Evolutionary conservation across 140 eudicot genomes (phyloP).

Genomic region (Oenanthe javanica): DNA sequence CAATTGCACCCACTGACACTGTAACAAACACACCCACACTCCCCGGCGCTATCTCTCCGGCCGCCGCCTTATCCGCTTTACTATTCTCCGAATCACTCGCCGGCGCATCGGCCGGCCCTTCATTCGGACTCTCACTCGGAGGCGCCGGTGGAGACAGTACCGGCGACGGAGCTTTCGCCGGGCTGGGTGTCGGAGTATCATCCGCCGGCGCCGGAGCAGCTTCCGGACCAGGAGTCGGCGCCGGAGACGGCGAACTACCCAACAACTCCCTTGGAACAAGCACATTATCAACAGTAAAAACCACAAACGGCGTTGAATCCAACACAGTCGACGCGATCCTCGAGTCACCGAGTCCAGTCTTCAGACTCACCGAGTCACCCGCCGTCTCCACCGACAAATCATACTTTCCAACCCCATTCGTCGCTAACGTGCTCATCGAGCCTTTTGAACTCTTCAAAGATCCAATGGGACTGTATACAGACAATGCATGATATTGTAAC

Average conservation of each 20-base stretch:
- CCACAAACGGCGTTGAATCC: constrained; percentile 50
- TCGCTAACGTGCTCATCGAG: constrained; percentile 32
- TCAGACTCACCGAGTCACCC: constrained; percentile 44
- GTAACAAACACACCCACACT: constrained; percentile 6
- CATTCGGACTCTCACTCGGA: not conserved
- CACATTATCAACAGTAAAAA: constrained; percentile 50
- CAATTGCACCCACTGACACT: constrained; percentile 24
- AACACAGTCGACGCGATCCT: constrained; percentile 40
- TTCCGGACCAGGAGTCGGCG: constrained; percentile 39
- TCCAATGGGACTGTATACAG: constrained; percentile 25
- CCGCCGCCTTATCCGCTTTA: constrained; percentile 20
- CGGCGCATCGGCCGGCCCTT: not conserved
- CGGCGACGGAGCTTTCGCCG: constrained; percentile 28
- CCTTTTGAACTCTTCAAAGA: constrained; percentile 24
- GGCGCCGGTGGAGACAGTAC: constrained; percentile 33
- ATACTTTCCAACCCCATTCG: constrained; percentile 56
- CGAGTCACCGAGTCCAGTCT: constrained; percentile 47
- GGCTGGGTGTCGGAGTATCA: constrained; percentile 16
- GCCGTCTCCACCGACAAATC: constrained; percentile 15
- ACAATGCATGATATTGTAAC: constrained; percentile 39
- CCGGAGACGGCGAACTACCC: constrained; percentile 33
- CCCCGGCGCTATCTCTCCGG: constrained; percentile 11
- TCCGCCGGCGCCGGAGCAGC: constrained; percentile 31
- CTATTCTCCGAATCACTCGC: constrained; percentile 11
- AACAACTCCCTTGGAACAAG: constrained; percentile 56